Evolutionary conservation across 495 filamentous ascomycete genomes (phyloP).

Genomic region (Penicillium turbatum): DNA sequence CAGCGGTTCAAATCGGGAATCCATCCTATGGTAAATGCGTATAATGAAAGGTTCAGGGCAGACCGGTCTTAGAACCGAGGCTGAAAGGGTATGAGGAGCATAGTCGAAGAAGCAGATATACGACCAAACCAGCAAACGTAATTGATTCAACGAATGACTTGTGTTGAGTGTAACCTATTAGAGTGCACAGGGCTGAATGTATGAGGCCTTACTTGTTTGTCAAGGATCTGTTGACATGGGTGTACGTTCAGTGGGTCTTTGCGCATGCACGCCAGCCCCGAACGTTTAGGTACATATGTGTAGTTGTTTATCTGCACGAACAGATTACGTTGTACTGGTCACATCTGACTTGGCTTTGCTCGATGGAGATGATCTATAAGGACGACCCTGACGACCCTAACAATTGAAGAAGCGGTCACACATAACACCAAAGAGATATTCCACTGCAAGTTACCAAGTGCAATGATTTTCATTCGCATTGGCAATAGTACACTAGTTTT

Average conservation of each 20-base stretch:
- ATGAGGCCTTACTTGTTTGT: background rate
- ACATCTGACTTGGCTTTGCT: background rate
- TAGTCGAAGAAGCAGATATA: background rate
- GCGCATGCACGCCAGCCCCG: conserved; percentile 10
- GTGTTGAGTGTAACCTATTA: background rate
- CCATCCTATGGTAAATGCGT: background rate
- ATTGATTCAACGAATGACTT: background rate
- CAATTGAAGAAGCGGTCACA: background rate
- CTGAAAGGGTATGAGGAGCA: background rate
- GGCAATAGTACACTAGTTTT: background rate
- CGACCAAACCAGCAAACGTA: background rate
- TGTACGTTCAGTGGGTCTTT: conserved; percentile 16
- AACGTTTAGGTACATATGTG: conserved; percentile 2
- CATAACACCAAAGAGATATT: background rate
- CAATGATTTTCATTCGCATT: background rate
- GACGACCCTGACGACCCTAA: background rate
- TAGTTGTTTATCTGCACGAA: conserved; percentile 14
- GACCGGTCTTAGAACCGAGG: background rate
- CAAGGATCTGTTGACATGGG: conserved; percentile 2
- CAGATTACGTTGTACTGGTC: background rate
- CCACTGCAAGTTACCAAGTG: background rate
- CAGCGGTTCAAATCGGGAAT: too few relatives aligned
- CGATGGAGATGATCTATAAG: background rate
- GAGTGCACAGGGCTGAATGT: background rate
- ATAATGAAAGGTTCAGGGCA: background rate